Evolutionary conservation across 768 basidiomycete species (phyloP).

Genomic region (Termitomyces sp.): DNA sequence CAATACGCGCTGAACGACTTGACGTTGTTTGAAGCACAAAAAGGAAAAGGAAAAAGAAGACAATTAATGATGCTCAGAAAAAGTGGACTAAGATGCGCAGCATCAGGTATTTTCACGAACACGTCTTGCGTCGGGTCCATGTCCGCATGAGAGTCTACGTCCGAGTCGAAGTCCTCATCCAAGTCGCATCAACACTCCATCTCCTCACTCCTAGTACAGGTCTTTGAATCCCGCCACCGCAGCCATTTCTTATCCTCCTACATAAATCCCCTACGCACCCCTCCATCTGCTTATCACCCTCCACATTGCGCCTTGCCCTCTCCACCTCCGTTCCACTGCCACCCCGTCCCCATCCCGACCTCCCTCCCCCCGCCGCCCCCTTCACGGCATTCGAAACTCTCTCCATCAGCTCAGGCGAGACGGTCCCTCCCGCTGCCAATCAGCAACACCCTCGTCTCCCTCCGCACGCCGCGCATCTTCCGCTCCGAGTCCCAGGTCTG

Average conservation of each 20-base stretch:
- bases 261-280: background rate
- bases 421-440: background rate
- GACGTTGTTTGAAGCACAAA: background rate
- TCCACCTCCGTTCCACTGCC: too few species aligned
- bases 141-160: background rate
- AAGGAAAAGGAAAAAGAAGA: background rate
- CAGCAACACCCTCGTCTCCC: background rate
- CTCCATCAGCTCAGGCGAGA: background rate
- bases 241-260: background rate
- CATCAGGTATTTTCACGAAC: background rate
- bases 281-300: too few species aligned
- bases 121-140: background rate
- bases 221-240: background rate
- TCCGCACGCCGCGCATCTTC: background rate
- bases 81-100: background rate
- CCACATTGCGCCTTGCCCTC: background rate
- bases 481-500: background rate
- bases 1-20: background rate
- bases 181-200: too few species aligned
- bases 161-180: background rate
- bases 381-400: background rate
- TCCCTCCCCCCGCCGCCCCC: background rate
- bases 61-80: background rate
- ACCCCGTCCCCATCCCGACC: too few species aligned
- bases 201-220: background rate